Percentiles rank a stretch among this genome's conserved stretches.
Evolutionary conservation across 306 rosid species (phyloP).

Genomic region (Neltuma alba): DNA sequence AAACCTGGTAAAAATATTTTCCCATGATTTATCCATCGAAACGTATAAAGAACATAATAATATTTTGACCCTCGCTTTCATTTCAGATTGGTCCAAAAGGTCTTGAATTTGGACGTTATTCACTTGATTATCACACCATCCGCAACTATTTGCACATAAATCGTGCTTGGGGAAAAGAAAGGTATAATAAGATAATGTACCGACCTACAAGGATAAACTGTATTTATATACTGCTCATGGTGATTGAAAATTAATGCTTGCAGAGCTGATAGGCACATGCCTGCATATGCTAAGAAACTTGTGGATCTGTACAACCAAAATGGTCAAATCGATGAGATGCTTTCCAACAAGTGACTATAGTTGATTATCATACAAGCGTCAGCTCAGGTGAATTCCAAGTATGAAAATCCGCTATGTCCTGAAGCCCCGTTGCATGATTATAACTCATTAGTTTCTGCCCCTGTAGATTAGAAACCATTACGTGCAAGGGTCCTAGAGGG

Average conservation of each 20-base stretch:
- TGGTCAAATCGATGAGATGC: constrained; percentile 78
- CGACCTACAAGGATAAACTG: background rate
- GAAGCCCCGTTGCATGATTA: constrained; percentile 20
- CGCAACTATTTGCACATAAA: constrained; percentile 79
- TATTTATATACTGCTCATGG: constrained; percentile 22
- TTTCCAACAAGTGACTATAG: constrained; percentile 55
- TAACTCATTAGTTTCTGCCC: constrained; percentile 1
- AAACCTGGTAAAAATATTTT: constrained; percentile 68
- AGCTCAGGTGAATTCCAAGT: constrained; percentile 23
- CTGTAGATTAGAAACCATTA: constrained; percentile 14
- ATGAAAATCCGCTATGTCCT: background rate
- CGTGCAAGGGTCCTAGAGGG: background rate
- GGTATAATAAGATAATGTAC: constrained; percentile 48
- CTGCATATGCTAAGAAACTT: constrained; percentile 82
- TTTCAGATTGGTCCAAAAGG: constrained; percentile 91
- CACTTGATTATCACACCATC: constrained; percentile 96
- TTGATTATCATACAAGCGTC: constrained; percentile 13
- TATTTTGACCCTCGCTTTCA: constrained; percentile 30
- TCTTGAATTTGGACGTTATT: constrained; percentile 92
- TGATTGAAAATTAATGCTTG: constrained; percentile 37
- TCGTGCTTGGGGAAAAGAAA: constrained; percentile 87
- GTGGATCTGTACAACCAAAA: constrained; percentile 87
- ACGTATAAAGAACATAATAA: background rate
- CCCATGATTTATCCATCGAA: background rate
- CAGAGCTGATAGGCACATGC: constrained; percentile 92